Evolutionary conservation across 805 yeast genomes (phyloP).

Genomic region (Wickerhamiella bombiphila): DNA sequence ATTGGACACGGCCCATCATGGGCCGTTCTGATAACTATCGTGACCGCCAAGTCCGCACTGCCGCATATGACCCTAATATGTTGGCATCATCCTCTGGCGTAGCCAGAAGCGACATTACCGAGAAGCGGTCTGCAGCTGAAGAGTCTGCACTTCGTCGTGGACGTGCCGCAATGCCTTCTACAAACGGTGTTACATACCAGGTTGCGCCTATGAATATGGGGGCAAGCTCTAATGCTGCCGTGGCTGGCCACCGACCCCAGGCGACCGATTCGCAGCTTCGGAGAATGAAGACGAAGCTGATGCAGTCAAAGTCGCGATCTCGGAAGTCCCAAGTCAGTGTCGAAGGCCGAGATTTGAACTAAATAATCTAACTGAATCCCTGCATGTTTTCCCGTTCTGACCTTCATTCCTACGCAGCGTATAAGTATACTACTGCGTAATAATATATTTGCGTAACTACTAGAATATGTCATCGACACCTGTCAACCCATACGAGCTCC

Average conservation of each 20-base stretch:
- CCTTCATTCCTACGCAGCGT: too few species aligned
- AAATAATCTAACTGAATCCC: not conserved
- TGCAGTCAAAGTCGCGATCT: slow-evolving; percentile 20
- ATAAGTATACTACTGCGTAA: not conserved
- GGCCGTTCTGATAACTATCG: slow-evolving; percentile 90
- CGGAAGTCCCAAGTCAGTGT: slow-evolving; percentile 66
- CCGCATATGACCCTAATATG: slow-evolving; percentile 39
- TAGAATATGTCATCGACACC: too few species aligned
- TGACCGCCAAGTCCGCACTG: slow-evolving; percentile 60
- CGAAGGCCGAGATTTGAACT: slow-evolving; percentile 42
- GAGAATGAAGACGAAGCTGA: slow-evolving; percentile 48
- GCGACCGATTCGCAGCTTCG: slow-evolving; percentile 65
- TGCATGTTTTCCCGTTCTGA: too few species aligned
- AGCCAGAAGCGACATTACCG: slow-evolving; percentile 12
- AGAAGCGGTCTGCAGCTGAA: slow-evolving; percentile 41
- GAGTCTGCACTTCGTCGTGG: slow-evolving; percentile 82
- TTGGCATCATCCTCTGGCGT: slow-evolving; percentile 22
- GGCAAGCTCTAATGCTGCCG: slow-evolving; percentile 43
- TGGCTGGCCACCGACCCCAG: slow-evolving; percentile 28
- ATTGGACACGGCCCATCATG: slow-evolving; percentile 97
- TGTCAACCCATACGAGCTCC: too few species aligned
- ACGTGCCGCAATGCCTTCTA: slow-evolving; percentile 92
- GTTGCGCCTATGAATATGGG: slow-evolving; percentile 73
- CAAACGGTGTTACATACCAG: slow-evolving; percentile 74
- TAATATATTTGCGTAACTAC: too few species aligned